phyloP scores from a whole-genome alignment of 2,329 filamentous ascomycete genomes.

The Verruconis gallopava region DNA sequence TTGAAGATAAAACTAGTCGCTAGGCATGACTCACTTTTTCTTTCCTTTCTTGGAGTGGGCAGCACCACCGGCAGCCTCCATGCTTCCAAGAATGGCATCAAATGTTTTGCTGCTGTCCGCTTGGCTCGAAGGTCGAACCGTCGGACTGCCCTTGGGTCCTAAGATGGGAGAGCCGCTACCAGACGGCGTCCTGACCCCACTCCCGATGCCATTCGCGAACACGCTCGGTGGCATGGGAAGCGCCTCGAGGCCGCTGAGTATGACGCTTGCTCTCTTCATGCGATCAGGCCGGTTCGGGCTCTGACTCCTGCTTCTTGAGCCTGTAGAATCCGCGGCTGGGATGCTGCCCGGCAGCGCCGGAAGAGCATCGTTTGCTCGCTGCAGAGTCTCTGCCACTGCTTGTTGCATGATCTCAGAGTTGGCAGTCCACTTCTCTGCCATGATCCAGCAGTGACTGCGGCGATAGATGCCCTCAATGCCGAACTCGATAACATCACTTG shows the following conservation, averaged over 20 bases:
- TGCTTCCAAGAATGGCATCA: slow-evolving; percentile 32
- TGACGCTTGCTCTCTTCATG: slow-evolving; percentile 29
- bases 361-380: not conserved
- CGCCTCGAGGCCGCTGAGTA: slow-evolving; percentile 34
- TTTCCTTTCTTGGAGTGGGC: slow-evolving; percentile 19
- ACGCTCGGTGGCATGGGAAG: slow-evolving; percentile 31
- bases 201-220: slow-evolving; percentile 14
- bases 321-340: not conserved
- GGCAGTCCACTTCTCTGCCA: slow-evolving; percentile 48
- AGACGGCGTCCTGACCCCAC: slow-evolving; percentile 16
- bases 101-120: slow-evolving; percentile 33
- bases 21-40: slow-evolving; percentile 10
- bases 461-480: slow-evolving; percentile 56
- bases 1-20: no score
- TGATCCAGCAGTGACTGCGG: slow-evolving; percentile 56
- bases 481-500: slow-evolving; percentile 51
- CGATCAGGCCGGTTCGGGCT: slow-evolving; percentile 9
- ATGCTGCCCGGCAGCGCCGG: not conserved
- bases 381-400: slow-evolving; percentile 6
- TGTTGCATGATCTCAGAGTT: slow-evolving; percentile 20
- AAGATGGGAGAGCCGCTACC: slow-evolving; percentile 1
- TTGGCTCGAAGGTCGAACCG: slow-evolving; percentile 15
- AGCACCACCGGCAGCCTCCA: slow-evolving; percentile 10
- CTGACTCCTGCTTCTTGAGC: not conserved
- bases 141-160: slow-evolving; percentile 15